Percentiles rank a stretch among this genome's conserved stretches.
Evolutionary conservation across 139 green algal species (phyloP).

Genomic region (Desmodesmus armatus): DNA sequence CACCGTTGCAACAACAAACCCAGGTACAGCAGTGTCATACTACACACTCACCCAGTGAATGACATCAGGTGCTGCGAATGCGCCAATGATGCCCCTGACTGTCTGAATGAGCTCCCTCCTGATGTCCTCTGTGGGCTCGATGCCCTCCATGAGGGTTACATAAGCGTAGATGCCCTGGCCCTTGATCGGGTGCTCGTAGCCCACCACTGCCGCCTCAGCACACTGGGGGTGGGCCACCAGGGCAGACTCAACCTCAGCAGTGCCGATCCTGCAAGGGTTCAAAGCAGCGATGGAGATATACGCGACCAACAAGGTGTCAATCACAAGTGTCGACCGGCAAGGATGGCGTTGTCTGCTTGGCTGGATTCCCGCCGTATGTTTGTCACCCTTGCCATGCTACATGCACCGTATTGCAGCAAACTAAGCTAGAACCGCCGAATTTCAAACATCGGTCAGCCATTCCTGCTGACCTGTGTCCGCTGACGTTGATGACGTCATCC

Average conservation of each 20-base stretch:
- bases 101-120: slow-evolving; percentile 68
- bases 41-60: slow-evolving; percentile 94
- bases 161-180: slow-evolving; percentile 97
- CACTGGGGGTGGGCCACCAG: slow-evolving; percentile 82
- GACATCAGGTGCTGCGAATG: slow-evolving; percentile 96
- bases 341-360: no score
- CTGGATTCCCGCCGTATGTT: no score
- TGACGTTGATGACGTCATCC: slow-evolving; percentile 97
- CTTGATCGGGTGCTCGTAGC: slow-evolving; percentile 93
- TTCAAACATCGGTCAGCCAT: no score
- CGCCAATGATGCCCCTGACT: slow-evolving; percentile 72
- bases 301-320: no score
- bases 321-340: no score
- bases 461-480: slow-evolving; percentile 76
- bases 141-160: slow-evolving; percentile 83
- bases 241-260: slow-evolving; percentile 91
- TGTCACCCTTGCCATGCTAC: no score
- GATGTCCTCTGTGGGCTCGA: slow-evolving; percentile 64
- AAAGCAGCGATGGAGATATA: no score
- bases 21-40: no score
- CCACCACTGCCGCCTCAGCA: slow-evolving; percentile 95
- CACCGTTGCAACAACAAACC: background rate
- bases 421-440: no score
- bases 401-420: no score
- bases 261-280: slow-evolving; percentile 41